Evolutionary conservation across 192 early-diverging fungal genomes (phyloP), one percentile per base, ranked within the genome.

Genomic region (Spizellomyces sp.): DNA sequence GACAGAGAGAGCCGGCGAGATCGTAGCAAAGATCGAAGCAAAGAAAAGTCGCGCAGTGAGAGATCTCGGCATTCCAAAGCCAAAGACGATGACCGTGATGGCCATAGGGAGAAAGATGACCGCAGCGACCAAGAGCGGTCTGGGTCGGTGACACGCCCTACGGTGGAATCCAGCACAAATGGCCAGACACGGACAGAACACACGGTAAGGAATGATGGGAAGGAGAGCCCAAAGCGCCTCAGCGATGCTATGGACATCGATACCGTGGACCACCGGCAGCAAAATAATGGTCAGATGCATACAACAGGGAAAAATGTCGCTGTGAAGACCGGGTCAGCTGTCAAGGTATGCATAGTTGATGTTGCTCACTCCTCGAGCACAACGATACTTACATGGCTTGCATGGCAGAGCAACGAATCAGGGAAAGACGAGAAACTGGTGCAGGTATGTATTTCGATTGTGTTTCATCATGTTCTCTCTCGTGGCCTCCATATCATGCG

Each of bases 1-100:
- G 68, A 80, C 56, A 70, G 79, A 64, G 86, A 84, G 27, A 69
- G 69, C 36, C 73, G 69, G 43, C n/a, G 77, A 64, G 77, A 79
- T 15, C 5, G 76, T 44, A 67, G 75, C 54, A 70, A 63, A 54
- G 69, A 78, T 48, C 45, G 74, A 14, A 73, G 79, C 42, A 66
- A 77, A 41, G 79, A 86, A 36, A 75, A 71, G 47, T 67, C 79
- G 27, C 55, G 71, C 48, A 56, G 69, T 12, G 69, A 67, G 21
- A 70, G 74, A 8, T 63, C 57, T 58, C 47, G 19, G 48, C 75
- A 69, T 46, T 54, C 76, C 45, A 58, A 67, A 22, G 8, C 67
- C 74, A 63, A 63, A 67, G 66, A 63, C 78, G 71, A 60, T 79
- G 43, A 74, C 70, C 62, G 66, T 66, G 62, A 41, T 58, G 56